Base-by-base conservation (phyloP, 2,329 filamentous ascomycete species). In the Apiospora kogelbergensis region DNA sequence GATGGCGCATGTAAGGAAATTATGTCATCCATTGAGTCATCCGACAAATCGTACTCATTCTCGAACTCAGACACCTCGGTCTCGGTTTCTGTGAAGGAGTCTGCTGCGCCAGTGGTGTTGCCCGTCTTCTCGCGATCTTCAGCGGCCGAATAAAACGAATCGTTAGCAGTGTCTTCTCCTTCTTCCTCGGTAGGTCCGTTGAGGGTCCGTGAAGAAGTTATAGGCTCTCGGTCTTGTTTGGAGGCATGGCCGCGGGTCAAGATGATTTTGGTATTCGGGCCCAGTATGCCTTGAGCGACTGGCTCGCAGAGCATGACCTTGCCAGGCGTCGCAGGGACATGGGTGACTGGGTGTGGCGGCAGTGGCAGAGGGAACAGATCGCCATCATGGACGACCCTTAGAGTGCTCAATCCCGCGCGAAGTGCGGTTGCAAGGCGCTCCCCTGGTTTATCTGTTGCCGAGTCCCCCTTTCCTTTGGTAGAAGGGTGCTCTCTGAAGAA, bases 301-400 rank as follows among this genome's bases (percentile, higher is more conserved):
- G 96, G 96, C 78, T 99, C 96, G 78, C 95, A 98, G n/a, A 97
- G 89, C 64, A 93, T 90, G 70, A 98, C 93, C 80, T 92, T 94
- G 53, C 93, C 96, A 0, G 95, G 94, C 53, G 93, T 93, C 17
- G 94, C 89, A 30, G 93, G 90, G 22, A 93, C 89, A 80, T 97
- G 94, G 10, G 94, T 97, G 72, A 97, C 91, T 15, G 94, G 92
- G 80, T 98, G 94, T 2, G 94, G 89, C 10, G 92, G 89, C 37
- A 98, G 84, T 15, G 93, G 93, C 48, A 99, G 83, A 11, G 88
- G 87, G 71, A 92, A 90, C 66, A 95, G 80, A 79, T 98, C 95
- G 24, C 94, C 94, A 0, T 90, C 86, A 76, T 98, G 96, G 15
- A 98, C 89, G 22, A 99, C 86, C 70, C 88, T 89, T 24, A 95